These are phyloP conservation scores for Rubia occidens DNA, from an alignment of 305 asterid species.

Conservation along the genomic window DNA sequence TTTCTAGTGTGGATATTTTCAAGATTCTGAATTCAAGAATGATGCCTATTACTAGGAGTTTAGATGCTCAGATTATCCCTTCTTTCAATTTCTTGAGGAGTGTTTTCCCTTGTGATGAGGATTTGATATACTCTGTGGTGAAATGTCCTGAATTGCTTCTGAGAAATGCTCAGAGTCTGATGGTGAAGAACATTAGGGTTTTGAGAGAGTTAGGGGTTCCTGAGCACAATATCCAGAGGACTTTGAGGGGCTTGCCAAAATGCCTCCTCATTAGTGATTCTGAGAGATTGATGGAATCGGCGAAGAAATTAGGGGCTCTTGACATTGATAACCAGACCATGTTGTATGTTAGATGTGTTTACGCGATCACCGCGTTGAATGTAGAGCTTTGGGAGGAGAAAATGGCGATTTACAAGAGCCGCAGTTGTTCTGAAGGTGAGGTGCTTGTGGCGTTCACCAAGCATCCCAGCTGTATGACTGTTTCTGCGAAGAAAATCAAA, in stretches of 20 bases:
- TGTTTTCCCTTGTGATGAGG: slow-evolving; percentile 3
- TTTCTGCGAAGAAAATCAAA: slow-evolving; percentile 24
- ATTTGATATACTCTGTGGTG: slow-evolving; percentile 1
- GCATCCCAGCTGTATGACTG: slow-evolving; percentile 18
- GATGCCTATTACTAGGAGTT: background rate
- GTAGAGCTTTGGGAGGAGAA: slow-evolving; percentile 23
- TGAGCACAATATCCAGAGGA: background rate
- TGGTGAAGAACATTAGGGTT: slow-evolving; percentile 13
- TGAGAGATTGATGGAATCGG: slow-evolving; percentile 1
- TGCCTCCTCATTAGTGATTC: background rate
- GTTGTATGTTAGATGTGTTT: slow-evolving; percentile 16
- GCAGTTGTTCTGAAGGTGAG: slow-evolving; percentile 30
- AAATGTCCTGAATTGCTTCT: slow-evolving; percentile 12
- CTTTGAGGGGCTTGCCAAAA: slow-evolving; percentile 12
- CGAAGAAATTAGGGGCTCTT: slow-evolving; percentile 23
- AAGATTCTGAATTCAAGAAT: slow-evolving; percentile 7
- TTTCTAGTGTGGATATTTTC: slow-evolving; percentile 8
- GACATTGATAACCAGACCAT: slow-evolving; percentile 10
- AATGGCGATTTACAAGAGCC: slow-evolving; percentile 19
- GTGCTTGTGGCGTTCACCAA: slow-evolving; percentile 22
- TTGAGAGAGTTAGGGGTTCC: slow-evolving; percentile 21
- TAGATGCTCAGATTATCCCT: slow-evolving; percentile 17
- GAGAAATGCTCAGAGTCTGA: background rate
- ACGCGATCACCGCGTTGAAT: slow-evolving; percentile 10
- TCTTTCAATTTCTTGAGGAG: background rate